Evolutionary conservation across 805 yeast species (phyloP).

Genomic region (Kluyveromyces lactis): DNA sequence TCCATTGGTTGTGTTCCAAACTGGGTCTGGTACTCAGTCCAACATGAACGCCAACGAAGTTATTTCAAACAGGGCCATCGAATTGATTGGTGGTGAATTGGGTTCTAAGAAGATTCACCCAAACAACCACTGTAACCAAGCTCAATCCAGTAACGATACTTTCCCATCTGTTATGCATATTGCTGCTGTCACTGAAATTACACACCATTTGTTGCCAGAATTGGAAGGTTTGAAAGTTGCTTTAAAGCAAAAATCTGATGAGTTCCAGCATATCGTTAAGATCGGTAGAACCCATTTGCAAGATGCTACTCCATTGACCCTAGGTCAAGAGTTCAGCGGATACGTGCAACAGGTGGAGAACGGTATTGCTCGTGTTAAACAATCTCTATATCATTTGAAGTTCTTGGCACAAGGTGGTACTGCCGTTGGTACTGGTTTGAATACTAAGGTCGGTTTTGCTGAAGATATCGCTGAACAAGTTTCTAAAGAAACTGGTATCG

Average conservation of each 20-base stretch:
- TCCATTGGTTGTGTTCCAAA: slow-evolving; percentile 97
- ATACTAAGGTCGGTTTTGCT: slow-evolving; percentile 88
- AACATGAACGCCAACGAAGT: slow-evolving; percentile 99
- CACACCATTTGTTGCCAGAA: slow-evolving; percentile 69
- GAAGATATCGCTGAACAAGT: slow-evolving; percentile 81
- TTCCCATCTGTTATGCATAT: slow-evolving; percentile 99
- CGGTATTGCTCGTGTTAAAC: slow-evolving; percentile 83
- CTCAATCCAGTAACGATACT: slow-evolving; percentile 97
- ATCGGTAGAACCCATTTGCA: slow-evolving; percentile 98
- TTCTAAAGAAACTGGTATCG: slow-evolving; percentile 75
- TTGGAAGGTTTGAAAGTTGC: slow-evolving; percentile 69
- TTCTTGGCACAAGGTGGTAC: slow-evolving; percentile 98
- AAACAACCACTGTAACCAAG: slow-evolving; percentile 96
- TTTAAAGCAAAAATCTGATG: slow-evolving; percentile 68
- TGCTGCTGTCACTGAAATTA: slow-evolving; percentile 91
- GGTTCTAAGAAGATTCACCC: slow-evolving; percentile 96
- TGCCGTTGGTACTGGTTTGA: slow-evolving; percentile 97
- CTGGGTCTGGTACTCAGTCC: slow-evolving; percentile 97
- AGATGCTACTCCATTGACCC: slow-evolving; percentile 96
- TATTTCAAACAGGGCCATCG: slow-evolving; percentile 96
- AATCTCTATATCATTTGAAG: slow-evolving; percentile 64
- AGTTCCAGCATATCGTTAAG: slow-evolving; percentile 84
- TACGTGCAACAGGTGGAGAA: slow-evolving; percentile 88
- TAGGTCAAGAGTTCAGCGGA: slow-evolving; percentile 97
- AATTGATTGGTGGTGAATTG: slow-evolving; percentile 80